A percentile compares a stretch with the other conserved stretches of the same genome.
These are phyloP conservation scores for Pterocarpus macrocarpus DNA, from an alignment of 306 rosid species.

Conservation along the genomic window DNA sequence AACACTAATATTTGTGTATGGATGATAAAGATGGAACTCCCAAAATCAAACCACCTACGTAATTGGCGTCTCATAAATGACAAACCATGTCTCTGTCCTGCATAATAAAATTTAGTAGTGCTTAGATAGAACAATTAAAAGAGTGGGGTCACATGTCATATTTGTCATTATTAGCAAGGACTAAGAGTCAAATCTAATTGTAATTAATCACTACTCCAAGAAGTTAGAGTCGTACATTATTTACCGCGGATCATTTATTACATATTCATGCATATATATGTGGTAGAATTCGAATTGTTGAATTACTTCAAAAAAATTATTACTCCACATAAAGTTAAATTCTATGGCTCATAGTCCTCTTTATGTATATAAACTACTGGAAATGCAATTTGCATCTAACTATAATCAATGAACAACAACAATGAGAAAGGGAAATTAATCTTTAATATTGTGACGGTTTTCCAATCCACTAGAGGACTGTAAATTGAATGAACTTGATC, in stretches of 20 bases:
- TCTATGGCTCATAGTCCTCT: neutral
- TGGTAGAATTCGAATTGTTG: neutral
- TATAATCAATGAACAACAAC: too few species aligned
- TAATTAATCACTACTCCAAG: neutral
- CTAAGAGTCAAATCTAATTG: neutral
- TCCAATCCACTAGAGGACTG: neutral
- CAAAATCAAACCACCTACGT: neutral
- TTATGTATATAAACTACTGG: neutral
- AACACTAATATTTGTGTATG: neutral
- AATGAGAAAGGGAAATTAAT: neutral
- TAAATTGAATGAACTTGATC: neutral
- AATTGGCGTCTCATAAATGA: conserved; percentile 27
- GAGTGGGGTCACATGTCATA: neutral
- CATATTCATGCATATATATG: neutral
- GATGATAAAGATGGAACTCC: neutral
- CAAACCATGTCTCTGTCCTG: neutral
- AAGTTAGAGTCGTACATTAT: neutral
- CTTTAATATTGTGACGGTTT: neutral
- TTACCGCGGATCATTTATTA: neutral
- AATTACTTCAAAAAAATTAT: neutral
- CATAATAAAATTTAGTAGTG: neutral
- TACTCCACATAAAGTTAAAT: neutral
- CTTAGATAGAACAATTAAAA: neutral
- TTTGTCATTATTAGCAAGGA: conserved; percentile 20
- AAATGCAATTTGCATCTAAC: neutral